phyloP scores from a whole-genome alignment of 2,329 filamentous ascomycete genomes.

The Verticillium zaregamsianum region DNA sequence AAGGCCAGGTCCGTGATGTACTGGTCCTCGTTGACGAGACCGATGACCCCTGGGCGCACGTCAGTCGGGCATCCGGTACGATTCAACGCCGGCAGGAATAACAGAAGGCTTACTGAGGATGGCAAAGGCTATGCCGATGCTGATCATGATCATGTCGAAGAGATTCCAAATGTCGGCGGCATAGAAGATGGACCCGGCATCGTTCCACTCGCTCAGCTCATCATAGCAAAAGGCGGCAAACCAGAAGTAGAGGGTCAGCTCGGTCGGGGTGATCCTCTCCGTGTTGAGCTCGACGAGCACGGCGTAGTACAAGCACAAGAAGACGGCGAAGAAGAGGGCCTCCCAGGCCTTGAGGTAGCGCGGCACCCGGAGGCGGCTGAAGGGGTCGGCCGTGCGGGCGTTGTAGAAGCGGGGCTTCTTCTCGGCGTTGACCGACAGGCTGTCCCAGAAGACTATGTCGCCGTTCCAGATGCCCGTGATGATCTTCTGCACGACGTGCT shows the following conservation, averaged over 20 bases:
- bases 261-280: slow-evolving; percentile 60
- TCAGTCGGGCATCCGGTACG: slow-evolving; percentile 7
- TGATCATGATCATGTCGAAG: slow-evolving; percentile 70
- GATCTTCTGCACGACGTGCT: slow-evolving; percentile 76
- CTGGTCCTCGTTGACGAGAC: slow-evolving; percentile 55
- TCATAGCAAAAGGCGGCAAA: slow-evolving; percentile 85
- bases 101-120: slow-evolving; percentile 57
- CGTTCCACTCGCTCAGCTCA: slow-evolving; percentile 77
- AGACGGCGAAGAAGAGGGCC: slow-evolving; percentile 72
- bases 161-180: slow-evolving; percentile 78
- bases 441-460: slow-evolving; percentile 84
- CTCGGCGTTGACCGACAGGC: slow-evolving; percentile 64
- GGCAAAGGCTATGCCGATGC: slow-evolving; percentile 67
- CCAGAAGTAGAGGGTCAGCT: slow-evolving; percentile 78
- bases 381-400: slow-evolving; percentile 61
- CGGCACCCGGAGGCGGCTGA: slow-evolving; percentile 72
- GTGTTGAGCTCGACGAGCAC: slow-evolving; percentile 73
- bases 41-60: slow-evolving; percentile 53
- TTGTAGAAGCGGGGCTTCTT: slow-evolving; percentile 79
- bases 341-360: slow-evolving; percentile 84
- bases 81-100: neutral
- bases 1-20: slow-evolving; percentile 75
- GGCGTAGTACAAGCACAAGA: slow-evolving; percentile 79
- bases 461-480: slow-evolving; percentile 83
- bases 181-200: slow-evolving; percentile 85